These are phyloP conservation scores for Populus nigra DNA, from an alignment of 345 rosid genomes.

Conservation along the genomic window DNA sequence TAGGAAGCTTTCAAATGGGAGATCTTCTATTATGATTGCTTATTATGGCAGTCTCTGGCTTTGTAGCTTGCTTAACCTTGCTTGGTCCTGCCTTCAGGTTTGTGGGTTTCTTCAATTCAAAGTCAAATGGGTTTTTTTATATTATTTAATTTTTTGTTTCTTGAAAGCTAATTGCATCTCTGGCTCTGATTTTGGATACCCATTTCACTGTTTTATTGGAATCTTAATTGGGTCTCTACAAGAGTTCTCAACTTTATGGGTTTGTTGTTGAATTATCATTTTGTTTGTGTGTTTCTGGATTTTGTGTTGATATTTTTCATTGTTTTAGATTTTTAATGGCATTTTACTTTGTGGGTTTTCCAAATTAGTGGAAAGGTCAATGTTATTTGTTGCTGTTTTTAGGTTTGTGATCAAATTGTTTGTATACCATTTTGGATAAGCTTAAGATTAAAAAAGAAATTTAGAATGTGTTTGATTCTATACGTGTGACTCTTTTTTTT, in stretches of 20 bases:
- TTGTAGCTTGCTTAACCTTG: constrained; percentile 82
- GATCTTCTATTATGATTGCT: constrained; percentile 78
- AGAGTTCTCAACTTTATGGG: neutral
- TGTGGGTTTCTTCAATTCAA: constrained; percentile 9
- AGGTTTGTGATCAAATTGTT: neutral
- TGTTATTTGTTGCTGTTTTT: neutral
- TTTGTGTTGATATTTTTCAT: neutral
- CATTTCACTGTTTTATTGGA: neutral
- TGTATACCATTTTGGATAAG: neutral
- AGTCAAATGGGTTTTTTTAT: neutral
- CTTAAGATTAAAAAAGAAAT: neutral
- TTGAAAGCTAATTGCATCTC: neutral
- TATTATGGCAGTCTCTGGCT: constrained; percentile 85
- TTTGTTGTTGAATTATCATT: neutral
- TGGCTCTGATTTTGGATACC: neutral
- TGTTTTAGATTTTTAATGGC: neutral
- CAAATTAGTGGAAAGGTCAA: neutral
- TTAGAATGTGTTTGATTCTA: neutral
- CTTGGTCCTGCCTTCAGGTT: constrained; percentile 87
- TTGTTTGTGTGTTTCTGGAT: neutral
- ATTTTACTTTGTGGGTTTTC: neutral
- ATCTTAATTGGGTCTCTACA: neutral
- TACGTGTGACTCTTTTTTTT: neutral
- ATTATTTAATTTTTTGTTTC: neutral
- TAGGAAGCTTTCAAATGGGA: constrained; percentile 64